Base-by-base conservation (phyloP, 1,284 basidiomycete genomes). In the Melampsora allii-populina region DNA sequence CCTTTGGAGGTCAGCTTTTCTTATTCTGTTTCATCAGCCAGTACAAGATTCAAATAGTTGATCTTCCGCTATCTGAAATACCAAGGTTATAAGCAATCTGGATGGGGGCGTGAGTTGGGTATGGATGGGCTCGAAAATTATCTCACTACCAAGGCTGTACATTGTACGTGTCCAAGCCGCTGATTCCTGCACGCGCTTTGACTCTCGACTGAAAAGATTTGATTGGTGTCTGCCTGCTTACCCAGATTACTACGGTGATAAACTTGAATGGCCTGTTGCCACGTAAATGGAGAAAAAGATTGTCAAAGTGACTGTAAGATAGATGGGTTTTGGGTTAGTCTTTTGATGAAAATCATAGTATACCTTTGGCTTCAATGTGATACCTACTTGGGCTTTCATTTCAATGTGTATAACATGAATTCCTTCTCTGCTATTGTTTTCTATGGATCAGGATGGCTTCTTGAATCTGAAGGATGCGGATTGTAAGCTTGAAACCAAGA, bases 21-120 rank as follows among this genome's bases (percentile, higher is more conserved):
- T 14, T 6, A 7, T 56, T n/a, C n/a, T 56, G 27, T 5, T 29
- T 56, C n/a, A 4, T 2, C 19, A 56, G 10, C 39, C 14, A 12
- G 39, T 14, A 42, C 12, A 42, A 42, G 12, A 42, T 42, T 14
- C 9, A 42, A 42, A 14, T 12, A 14, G 5, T 21, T 9, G 9
- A 7, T 56, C 7, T 56, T 9, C 36, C 36, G 7, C 9, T 10
- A 36, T 42, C 39, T 42, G 9, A 42, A 6, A 42, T 42, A 29
- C 61, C 7, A 67, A 39, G 76, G 76, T 24, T 46, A 75, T 42
- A 75, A 72, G 24, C 76, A 75, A 63, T 74, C 67, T 24, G 76
- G 76, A 27, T 48, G 59, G 27, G 76, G 76, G 10, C 39, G 76
- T 19, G 76, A 77, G 63, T 42, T 75, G 29, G 76, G 76, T 19